A percentile compares a stretch with the other conserved stretches of the same genome.
Evolutionary conservation across 2,329 filamentous ascomycete species (phyloP).

Genomic region (Eutypa lata): DNA sequence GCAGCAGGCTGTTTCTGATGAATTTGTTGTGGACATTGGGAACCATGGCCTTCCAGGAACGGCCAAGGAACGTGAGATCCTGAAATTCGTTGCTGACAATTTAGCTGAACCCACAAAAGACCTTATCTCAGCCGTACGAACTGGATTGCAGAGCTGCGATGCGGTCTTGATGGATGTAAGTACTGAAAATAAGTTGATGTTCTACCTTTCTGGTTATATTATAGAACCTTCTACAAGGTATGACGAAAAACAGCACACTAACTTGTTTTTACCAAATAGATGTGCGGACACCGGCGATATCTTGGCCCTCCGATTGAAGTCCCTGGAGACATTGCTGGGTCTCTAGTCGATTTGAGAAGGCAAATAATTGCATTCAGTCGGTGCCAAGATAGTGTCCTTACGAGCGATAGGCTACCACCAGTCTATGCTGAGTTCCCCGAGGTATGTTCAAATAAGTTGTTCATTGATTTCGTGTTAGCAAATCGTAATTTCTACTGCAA

Average conservation of each 20-base stretch:
- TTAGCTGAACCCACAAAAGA: constrained; percentile 45
- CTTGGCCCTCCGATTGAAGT: constrained; percentile 41
- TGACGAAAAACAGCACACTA: too few relatives aligned
- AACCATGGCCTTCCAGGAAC: constrained; percentile 5
- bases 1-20: constrained; percentile 11
- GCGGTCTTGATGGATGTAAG: constrained; percentile 52
- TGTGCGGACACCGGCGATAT: constrained; percentile 47
- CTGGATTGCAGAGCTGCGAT: constrained; percentile 44
- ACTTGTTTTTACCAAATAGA: too few relatives aligned
- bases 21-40: constrained; percentile 35
- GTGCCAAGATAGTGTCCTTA: constrained; percentile 44
- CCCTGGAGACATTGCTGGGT: constrained; percentile 39
- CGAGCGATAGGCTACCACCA: constrained; percentile 40
- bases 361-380: constrained; percentile 44
- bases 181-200: too few relatives aligned
- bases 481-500: too few relatives aligned
- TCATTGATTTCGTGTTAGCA: too few relatives aligned
- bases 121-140: constrained; percentile 44
- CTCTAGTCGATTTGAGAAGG: constrained; percentile 37
- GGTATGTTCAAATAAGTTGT: not conserved
- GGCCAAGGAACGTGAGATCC: constrained; percentile 21
- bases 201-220: too few relatives aligned
- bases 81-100: constrained; percentile 22
- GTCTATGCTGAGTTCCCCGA: constrained; percentile 46
- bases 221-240: too few relatives aligned